These are phyloP conservation scores for Sporobolomyces phaffii DNA, from an alignment of 768 basidiomycete species.

Conservation along the genomic window DNA sequence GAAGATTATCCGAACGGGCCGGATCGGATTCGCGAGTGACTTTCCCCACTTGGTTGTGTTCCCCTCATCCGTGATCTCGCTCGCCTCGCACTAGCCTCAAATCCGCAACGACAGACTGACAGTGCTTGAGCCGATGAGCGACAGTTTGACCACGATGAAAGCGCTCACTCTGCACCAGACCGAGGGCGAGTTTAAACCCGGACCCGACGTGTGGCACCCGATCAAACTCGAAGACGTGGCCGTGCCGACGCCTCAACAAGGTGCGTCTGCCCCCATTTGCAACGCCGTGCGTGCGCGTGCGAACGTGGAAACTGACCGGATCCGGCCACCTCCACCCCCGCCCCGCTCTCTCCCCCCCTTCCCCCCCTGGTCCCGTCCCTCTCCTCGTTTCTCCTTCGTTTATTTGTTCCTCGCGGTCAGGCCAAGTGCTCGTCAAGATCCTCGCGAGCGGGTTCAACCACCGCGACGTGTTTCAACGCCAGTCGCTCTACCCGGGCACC, in stretches of 20 bases:
- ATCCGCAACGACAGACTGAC: no score
- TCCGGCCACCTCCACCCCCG: no score
- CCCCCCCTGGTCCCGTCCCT: not conserved
- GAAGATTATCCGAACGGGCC: no score
- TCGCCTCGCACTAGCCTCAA: no score
- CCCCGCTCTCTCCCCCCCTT: conserved; percentile 57
- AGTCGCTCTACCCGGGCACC: conserved; percentile 40
- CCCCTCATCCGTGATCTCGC: no score
- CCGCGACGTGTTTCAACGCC: conserved; percentile 54
- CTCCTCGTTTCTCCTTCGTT: conserved; percentile 52
- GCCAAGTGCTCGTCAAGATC: conserved; percentile 46
- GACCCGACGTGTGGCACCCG: conserved; percentile 11
- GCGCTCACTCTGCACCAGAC: conserved; percentile 55
- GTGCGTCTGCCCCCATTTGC: not conserved
- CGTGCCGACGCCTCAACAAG: not conserved
- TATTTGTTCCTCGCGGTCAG: conserved; percentile 55
- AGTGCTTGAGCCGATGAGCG: no score
- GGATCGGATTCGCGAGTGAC: no score
- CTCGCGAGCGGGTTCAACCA: conserved; percentile 69
- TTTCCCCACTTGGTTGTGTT: no score
- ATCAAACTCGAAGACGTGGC: conserved; percentile 15
- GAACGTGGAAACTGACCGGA: no score
- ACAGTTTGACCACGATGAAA: conserved; percentile 47
- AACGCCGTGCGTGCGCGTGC: no score
- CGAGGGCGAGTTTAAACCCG: conserved; percentile 47